These are phyloP conservation scores for Colletotrichum noveboracense DNA, from an alignment of 2,329 filamentous ascomycete species.

Conservation along the genomic window DNA sequence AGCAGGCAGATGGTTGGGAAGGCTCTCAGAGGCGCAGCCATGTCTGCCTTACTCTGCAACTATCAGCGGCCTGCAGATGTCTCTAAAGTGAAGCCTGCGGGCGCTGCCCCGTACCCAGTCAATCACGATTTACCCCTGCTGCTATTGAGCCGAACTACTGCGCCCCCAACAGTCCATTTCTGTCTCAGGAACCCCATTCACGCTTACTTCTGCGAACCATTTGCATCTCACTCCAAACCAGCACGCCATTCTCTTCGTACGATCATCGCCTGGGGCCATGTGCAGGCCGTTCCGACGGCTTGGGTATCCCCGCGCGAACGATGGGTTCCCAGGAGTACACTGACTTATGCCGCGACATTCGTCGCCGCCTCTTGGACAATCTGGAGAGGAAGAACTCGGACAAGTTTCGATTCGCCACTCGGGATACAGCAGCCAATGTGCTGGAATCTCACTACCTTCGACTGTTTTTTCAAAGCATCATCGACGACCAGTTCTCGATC, in stretches of 20 bases:
- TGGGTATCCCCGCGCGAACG: not conserved
- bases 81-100: not conserved
- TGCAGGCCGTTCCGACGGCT: not conserved
- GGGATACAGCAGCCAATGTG: not conserved
- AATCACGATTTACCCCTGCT: not conserved
- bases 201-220: not conserved
- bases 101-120: not conserved
- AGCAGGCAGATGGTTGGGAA: not conserved
- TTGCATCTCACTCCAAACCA: not conserved
- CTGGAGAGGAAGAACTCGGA: not conserved
- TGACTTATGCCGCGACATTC: not conserved
- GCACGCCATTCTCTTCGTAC: not conserved
- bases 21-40: not conserved
- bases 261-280: not conserved
- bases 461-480: not conserved
- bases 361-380: not conserved
- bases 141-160: not conserved
- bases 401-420: not conserved
- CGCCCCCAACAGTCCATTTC: not conserved
- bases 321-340: not conserved
- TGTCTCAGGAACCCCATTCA: not conserved
- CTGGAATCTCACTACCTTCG: not conserved
- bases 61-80: not conserved
- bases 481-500: not conserved
- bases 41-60: not conserved